A percentile compares a stretch with the other conserved stretches of the same genome.
phyloP scores from a whole-genome alignment of 2,329 filamentous ascomycete genomes.

The Ascochyta lentis region DNA sequence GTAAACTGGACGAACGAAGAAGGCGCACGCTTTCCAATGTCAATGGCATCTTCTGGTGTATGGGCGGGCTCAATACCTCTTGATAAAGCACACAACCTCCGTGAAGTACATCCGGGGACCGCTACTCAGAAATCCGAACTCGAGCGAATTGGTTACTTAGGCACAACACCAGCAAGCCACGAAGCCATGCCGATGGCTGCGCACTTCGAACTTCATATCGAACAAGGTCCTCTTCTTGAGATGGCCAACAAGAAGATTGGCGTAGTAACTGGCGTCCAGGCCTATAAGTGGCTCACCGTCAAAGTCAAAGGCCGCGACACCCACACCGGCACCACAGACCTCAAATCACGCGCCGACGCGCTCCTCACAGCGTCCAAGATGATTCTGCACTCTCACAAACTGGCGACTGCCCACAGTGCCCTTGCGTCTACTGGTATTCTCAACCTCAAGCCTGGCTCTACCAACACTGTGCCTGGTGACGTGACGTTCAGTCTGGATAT shows the following conservation, averaged over 20 bases:
- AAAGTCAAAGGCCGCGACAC: constrained; percentile 70
- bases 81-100: constrained; percentile 64
- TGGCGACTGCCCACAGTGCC: constrained; percentile 66
- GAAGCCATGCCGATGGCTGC: constrained; percentile 70
- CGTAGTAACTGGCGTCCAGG: constrained; percentile 75
- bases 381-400: constrained; percentile 69
- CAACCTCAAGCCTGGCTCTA: constrained; percentile 69
- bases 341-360: constrained; percentile 70
- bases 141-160: constrained; percentile 74
- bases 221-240: constrained; percentile 80
- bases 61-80: constrained; percentile 74
- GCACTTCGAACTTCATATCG: constrained; percentile 85
- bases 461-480: constrained; percentile 74
- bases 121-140: constrained; percentile 73
- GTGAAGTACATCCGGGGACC: constrained; percentile 66
- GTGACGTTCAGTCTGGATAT: constrained; percentile 75
- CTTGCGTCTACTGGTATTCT: constrained; percentile 75
- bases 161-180: constrained; percentile 62
- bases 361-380: constrained; percentile 71
- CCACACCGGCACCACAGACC: constrained; percentile 78
- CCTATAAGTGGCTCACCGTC: constrained; percentile 76
- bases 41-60: constrained; percentile 76
- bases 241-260: constrained; percentile 68
- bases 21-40: constrained; percentile 78
- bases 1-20: constrained; percentile 87